Base-by-base conservation (phyloP, 2,329 filamentous ascomycete genomes). In the Beauveria pseudobassiana region DNA sequence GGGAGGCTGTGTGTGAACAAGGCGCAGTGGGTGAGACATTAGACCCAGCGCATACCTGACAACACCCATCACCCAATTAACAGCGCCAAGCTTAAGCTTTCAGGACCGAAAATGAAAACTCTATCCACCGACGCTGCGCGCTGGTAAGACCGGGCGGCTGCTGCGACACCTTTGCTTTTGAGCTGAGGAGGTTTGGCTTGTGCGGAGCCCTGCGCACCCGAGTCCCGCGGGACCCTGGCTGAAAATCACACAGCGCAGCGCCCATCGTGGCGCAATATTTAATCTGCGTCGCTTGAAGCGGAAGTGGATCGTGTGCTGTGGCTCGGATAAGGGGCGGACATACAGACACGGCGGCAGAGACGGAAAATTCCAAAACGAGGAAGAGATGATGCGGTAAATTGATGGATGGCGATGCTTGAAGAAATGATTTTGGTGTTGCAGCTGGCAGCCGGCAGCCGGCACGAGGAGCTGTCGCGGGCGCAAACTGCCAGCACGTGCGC, bases 251-350 rank as follows among this genome's bases (percentile, higher is more conserved):
- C 22, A 20, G 56, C n/a, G 22, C 24, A 43, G 43, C 40, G 30
- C 30, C 10, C 30, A 30, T 42, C 30, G 48, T 52, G 22, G 46
- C 46, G 46, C 38, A 14, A 14, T 34, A 34, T 4, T 18, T 43
- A 52, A 38, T 61, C 12, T 51, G 54, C 42, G 50, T 53, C 26
- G 60, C 60, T 49, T 38, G 53, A 62, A 53, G 40, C 1, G 60
- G 54, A 62, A 62, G 60, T 62, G 60, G 60, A 53, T 62, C 54
- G 40, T 62, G 60, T 62, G 54, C 34, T 60, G 12, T 52, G 30
- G 55, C 59, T n/a, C n/a, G 24, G 26, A 52, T 53, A 62, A 45
- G 45, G 45, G 45, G 59, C 8, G 26, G 22, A 42, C 16, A 22
- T 10, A 20, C 3, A 43, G 18, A 43, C 18, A 49, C 42, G 30